These are phyloP conservation scores for Fusarium sulawesiense DNA, from an alignment of 2,329 filamentous ascomycete species.

Conservation along the genomic window DNA sequence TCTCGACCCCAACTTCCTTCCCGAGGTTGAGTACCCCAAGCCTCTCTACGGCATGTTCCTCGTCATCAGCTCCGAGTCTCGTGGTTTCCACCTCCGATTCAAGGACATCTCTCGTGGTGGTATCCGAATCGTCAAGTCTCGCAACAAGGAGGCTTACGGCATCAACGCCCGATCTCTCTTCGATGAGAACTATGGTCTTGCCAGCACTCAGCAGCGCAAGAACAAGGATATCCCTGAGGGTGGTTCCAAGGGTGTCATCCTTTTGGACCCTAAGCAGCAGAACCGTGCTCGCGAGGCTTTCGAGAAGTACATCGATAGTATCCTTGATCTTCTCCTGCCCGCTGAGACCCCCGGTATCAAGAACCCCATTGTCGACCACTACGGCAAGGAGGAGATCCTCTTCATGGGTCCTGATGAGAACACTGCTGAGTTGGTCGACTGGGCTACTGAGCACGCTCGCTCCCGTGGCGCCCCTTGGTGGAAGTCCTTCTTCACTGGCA, in stretches of 20 bases:
- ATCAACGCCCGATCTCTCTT: constrained; percentile 98
- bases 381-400: constrained; percentile 94
- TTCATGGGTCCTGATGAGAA: constrained; percentile 99
- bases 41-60: constrained; percentile 98
- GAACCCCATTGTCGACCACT: constrained; percentile 95
- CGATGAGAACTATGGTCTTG: constrained; percentile 98
- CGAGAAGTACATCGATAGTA: constrained; percentile 99
- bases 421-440: constrained; percentile 95
- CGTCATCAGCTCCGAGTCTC: constrained; percentile 95
- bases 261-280: constrained; percentile 93
- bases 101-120: constrained; percentile 95
- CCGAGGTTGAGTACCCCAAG: constrained; percentile 91
- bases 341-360: constrained; percentile 96
- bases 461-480: constrained; percentile 93
- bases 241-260: constrained; percentile 96
- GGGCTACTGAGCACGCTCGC: constrained; percentile 97
- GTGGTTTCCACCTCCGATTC: constrained; percentile 97
- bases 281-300: constrained; percentile 93
- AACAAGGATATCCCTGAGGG: constrained; percentile 99
- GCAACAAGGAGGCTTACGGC: constrained; percentile 93
- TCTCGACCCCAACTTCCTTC: constrained; percentile 88
- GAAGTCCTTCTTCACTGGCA: constrained; percentile 99
- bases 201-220: constrained; percentile 98
- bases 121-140: constrained; percentile 98
- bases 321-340: constrained; percentile 91